phyloP scores from a whole-genome alignment of 1,139 yeast species.

The Blastobotrys petasosporus region DNA sequence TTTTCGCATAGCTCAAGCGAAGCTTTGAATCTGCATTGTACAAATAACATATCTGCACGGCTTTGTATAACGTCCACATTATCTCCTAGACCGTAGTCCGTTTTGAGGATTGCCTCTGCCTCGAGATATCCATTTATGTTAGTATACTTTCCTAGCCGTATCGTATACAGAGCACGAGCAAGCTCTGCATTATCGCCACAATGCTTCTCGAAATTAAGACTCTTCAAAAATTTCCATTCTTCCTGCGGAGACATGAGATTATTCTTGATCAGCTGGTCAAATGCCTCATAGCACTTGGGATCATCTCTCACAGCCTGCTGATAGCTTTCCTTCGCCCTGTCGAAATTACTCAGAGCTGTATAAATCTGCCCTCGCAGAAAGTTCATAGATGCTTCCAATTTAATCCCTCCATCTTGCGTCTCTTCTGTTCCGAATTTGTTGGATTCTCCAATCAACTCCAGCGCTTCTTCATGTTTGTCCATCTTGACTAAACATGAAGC shows the following conservation, averaged over 20 bases:
- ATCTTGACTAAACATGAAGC: constrained; percentile 70
- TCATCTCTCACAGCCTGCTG: constrained; percentile 84
- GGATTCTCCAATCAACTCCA: constrained; percentile 62
- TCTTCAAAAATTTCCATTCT: constrained; percentile 69
- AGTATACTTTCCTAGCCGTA: constrained; percentile 68
- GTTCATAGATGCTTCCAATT: constrained; percentile 82
- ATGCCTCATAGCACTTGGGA: constrained; percentile 91
- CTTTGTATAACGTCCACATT: constrained; percentile 67
- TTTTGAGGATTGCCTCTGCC: constrained; percentile 59
- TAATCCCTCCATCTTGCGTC: constrained; percentile 45
- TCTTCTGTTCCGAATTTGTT: constrained; percentile 7
- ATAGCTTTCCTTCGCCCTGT: constrained; percentile 79
- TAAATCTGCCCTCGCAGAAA: constrained; percentile 79
- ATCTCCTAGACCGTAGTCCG: constrained; percentile 63
- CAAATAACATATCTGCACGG: constrained; percentile 64
- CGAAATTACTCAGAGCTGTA: constrained; percentile 78
- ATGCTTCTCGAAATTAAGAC: constrained; percentile 58
- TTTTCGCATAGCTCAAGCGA: constrained; percentile 71
- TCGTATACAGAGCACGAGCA: constrained; percentile 66
- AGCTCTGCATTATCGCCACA: constrained; percentile 79
- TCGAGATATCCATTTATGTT: constrained; percentile 55
- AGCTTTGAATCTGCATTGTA: constrained; percentile 73
- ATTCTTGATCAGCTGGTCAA: constrained; percentile 67
- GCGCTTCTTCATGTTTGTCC: constrained; percentile 83
- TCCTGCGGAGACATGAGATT: constrained; percentile 78